Base-by-base conservation (phyloP, 805 yeast genomes). In the Metschnikowia continentalis region DNA sequence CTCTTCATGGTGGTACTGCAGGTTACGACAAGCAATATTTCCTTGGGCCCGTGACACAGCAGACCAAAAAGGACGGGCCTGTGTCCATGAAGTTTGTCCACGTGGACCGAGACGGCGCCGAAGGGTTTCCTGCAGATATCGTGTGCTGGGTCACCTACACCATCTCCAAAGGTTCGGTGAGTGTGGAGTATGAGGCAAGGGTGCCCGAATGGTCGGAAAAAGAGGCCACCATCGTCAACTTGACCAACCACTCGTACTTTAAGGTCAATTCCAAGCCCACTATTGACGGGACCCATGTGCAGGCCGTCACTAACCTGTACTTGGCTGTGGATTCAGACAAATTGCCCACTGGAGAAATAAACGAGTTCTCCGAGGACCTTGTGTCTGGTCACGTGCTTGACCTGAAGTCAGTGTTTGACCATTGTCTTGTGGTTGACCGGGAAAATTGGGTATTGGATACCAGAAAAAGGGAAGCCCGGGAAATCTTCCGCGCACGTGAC, bases 221-320 rank as follows among this genome's bases (percentile, higher is more conserved):
- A n/a, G 68, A 64, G 20, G 68, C 76, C 43, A 81, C 89, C 4
- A 67, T 77, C 26, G 71, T 83, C 39, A 78, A 79, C 56, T 67
- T 84, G 62, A 81, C 88, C 23, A 84, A 83, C 64, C 90, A 84
- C 60, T 66, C 83, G 3, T 83, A 81, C 66, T 84, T 82, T 74
- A 82, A 79, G 61, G 62, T 81, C 41, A 65, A 69, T 47, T 61
- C 58, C 17, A 57, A 60, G 17, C 48, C 53, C 5, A 60, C 66
- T 5, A 66, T 70, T 10, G 68, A 71, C 46, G 75, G 71, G 14
- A 63, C 71, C 8, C 47, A 52, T 5, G 56, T 73, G 17, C 62
- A 64, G 39, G 61, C 81, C 42, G 61, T 62, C 39, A 63, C 81
- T 26, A 69, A 71, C 53, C 60, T 70, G 42, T 64, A 64, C 36